Base-by-base conservation (phyloP, 805 yeast species). In the Suhomyces faveliae region DNA sequence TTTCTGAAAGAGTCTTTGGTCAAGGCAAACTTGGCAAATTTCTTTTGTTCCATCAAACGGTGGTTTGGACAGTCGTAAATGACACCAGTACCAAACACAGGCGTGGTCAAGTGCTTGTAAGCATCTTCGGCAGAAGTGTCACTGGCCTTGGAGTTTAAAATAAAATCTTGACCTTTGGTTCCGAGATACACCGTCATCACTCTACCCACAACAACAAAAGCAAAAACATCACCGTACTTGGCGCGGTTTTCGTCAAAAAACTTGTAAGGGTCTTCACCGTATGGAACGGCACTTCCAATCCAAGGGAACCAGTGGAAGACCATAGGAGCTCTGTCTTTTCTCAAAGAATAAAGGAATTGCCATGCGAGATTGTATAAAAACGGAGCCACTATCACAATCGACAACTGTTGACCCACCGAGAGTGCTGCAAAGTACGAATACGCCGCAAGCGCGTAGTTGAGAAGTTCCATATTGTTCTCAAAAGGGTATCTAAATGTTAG, bases 111-210 rank as follows among this genome's bases (percentile, higher is more conserved):
- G 65, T 91, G 97, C 52, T 85, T 78, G 73, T 94, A 94, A 35
- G 97, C 98, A 42, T 87, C 97, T 67, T 94, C 98, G 42, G 99
- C 99, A 42, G 90, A 84, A 20, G 91, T 98, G 59, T 89, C 96
- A 24, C 84, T 80, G 46, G 87, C 76, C 70, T 88, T 91, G 38
- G 96, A 89, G 68, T 94, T 94, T 58, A 94, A 82, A 40, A 92
- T 89, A 64, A 94, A 91, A 67, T 94, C 99, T 68, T 94, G 97
- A 56, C 99, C 99, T 70, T 88, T 88, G 58, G 98, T 97, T 43
- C 98, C 99, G 59, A 94, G 74, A 63, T 89, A 90, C 48, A 94
- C 99, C 5, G 97, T 91, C 96, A 92, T 89, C 35, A 83, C 85
- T 62, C 81, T 87, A 47, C 99, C 99, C 57, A 94, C 76, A 66